Evolutionary conservation across 2,329 filamentous ascomycete species (phyloP).

Genomic region (Fusarium sororula): DNA sequence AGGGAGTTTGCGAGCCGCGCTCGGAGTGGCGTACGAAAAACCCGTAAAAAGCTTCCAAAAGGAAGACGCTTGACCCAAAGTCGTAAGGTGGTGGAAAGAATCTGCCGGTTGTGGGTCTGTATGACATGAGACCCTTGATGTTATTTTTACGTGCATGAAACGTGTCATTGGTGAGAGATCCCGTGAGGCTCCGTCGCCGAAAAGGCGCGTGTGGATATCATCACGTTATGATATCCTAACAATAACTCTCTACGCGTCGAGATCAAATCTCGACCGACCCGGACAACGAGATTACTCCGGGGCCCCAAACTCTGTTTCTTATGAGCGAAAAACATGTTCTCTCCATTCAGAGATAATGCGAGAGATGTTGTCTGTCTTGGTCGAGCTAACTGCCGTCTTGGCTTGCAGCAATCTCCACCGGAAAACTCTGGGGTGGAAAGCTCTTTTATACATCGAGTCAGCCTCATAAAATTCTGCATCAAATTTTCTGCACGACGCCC

Average conservation of each 20-base stretch:
- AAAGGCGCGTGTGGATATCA: slow-evolving; percentile 15
- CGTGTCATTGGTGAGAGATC: slow-evolving; percentile 15
- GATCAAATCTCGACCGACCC: background rate
- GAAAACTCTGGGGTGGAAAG: background rate
- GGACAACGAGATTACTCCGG: slow-evolving; percentile 27
- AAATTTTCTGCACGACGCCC: background rate
- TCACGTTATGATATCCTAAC: slow-evolving; percentile 38
- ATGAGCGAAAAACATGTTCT: background rate
- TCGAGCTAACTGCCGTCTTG: background rate
- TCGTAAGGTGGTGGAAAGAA: slow-evolving; percentile 27
- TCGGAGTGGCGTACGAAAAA: slow-evolving; percentile 14
- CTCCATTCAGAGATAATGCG: background rate
- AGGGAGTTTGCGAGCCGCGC: slow-evolving; percentile 15
- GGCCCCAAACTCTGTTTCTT: slow-evolving; percentile 12
- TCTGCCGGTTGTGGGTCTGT: slow-evolving; percentile 18
- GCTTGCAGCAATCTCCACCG: background rate
- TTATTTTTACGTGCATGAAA: slow-evolving; percentile 31
- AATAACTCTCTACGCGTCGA: slow-evolving; percentile 12
- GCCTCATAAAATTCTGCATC: background rate
- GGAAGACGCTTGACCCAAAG: slow-evolving; percentile 2
- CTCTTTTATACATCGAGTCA: slow-evolving; percentile 10
- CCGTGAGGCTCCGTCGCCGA: slow-evolving; percentile 1
- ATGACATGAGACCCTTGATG: slow-evolving; percentile 2
- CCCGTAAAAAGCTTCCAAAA: slow-evolving; percentile 15
- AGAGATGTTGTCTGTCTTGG: background rate